Evolutionary conservation across 495 filamentous ascomycete species (phyloP), one percentile per base, ranked within the genome.

Genomic region (Aspergillus nanangensis): DNA sequence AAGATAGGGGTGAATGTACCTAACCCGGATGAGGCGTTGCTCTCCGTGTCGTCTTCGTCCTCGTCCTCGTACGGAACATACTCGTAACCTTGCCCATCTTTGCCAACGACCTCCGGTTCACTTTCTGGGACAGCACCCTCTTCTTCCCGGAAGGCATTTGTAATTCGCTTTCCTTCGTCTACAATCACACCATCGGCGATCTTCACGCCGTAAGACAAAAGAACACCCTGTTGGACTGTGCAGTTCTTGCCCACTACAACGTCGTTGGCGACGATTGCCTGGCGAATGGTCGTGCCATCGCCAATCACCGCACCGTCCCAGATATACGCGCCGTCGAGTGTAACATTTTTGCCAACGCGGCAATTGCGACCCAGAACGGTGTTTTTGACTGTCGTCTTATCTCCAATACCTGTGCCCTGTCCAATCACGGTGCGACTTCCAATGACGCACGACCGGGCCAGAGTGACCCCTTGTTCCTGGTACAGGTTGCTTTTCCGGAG

Each of bases 301-400:
- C 77, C 82, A 53, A 99, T 81, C 3, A 77, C 73, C 3, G 81
- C 82, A 53, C 84, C 75, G 50, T 96, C 89, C 93, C 94, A 99
- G 51, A 99, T 83, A 56, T 93, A 92, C 9, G 90, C 86, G 55
- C 86, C 75, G 17, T 86, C 75, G 49, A 99, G 81, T 32, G 63
- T 76, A 20, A 91, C 90, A 51, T 92, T 84, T 47, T 77, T 84
- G 19, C 94, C 93, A 49, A 99, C 89, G 52, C 79, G 77, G 66
- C 90, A 96, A 47, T 83, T 77, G 48, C 86, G 78, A 18, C 93
- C 93, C 24, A 99, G 79, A 36, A 88, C 76, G 45, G 86, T 90
- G 51, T 82, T 83, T 13, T 70, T 67, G 24, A 97, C 76, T 1
- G 68, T 72, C 45, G 78, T 84, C 9, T 80, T 81, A 19, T 87